phyloP scores from a whole-genome alignment of 2,329 filamentous ascomycete species.

The Cercospora janseana region DNA sequence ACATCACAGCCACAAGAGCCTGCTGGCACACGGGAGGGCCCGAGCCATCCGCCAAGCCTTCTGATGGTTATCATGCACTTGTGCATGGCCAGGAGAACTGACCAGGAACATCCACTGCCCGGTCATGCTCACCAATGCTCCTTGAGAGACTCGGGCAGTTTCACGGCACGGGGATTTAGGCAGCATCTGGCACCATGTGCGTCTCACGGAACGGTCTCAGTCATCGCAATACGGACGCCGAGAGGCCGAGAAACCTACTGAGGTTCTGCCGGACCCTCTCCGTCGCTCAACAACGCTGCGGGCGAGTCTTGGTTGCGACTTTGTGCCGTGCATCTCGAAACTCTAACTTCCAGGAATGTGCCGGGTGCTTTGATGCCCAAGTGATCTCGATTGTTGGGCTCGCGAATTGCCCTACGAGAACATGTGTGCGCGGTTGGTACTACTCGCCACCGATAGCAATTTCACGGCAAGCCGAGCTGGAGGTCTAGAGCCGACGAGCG shows the following conservation, averaged over 20 bases:
- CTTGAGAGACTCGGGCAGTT: slow-evolving; percentile 3
- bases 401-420: not conserved
- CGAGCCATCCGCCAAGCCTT: not conserved
- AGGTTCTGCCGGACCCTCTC: slow-evolving; percentile 9
- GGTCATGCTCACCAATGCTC: not conserved
- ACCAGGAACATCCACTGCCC: no score
- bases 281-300: not conserved
- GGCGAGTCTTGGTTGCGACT: slow-evolving; percentile 6
- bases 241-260: slow-evolving; percentile 1
- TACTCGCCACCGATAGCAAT: not conserved
- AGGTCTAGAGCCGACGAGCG: not conserved
- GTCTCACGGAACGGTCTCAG: slow-evolving; percentile 4
- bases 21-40: not conserved
- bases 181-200: not conserved
- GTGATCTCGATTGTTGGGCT: not conserved
- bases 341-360: slow-evolving; percentile 3
- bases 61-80: no score
- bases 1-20: slow-evolving; percentile 1
- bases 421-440: not conserved
- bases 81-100: no score
- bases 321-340: slow-evolving; percentile 7
- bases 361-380: slow-evolving; percentile 8
- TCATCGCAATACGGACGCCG: not conserved
- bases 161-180: slow-evolving; percentile 4
- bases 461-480: slow-evolving; percentile 3